A percentile compares a stretch with the other conserved stretches of the same genome.
These are phyloP conservation scores for Neurospora sp. DNA, from an alignment of 495 filamentous ascomycete species.

Conservation along the genomic window DNA sequence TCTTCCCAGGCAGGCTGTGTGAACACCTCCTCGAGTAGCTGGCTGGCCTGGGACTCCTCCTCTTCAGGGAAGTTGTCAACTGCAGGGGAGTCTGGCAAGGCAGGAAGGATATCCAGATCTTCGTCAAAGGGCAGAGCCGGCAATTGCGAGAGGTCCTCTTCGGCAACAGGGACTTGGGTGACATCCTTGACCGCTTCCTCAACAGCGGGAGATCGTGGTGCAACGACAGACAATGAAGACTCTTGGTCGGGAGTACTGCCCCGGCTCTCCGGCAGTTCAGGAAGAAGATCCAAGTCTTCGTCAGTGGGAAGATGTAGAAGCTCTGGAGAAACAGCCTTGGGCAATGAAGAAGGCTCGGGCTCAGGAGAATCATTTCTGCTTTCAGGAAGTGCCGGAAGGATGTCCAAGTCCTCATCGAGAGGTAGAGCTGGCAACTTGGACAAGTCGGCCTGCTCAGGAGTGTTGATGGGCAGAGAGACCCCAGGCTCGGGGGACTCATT, in stretches of 20 bases:
- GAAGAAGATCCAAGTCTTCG: not conserved
- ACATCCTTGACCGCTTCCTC: not conserved
- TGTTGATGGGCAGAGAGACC: too few relatives aligned
- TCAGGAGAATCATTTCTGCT: not conserved
- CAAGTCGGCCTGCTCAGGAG: too few relatives aligned
- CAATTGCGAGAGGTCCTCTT: not conserved
- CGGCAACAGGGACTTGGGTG: not conserved
- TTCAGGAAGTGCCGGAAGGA: not conserved
- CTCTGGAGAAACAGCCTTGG: not conserved
- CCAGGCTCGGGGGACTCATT: not conserved
- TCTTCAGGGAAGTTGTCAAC: not conserved
- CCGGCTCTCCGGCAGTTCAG: conserved; percentile 1
- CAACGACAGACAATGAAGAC: not conserved
- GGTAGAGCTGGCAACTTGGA: not conserved
- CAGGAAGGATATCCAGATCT: not conserved
- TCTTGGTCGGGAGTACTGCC: not conserved
- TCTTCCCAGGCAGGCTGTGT: not conserved
- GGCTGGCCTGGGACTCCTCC: not conserved
- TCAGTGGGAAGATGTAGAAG: not conserved
- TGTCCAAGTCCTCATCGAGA: not conserved
- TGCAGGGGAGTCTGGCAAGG: not conserved
- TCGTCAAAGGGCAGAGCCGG: not conserved
- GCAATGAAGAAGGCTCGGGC: not conserved
- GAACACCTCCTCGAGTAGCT: not conserved
- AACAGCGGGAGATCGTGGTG: not conserved